Evolutionary conservation across 306 rosid species (phyloP).

Genomic region (Lathyrus aphaca): DNA sequence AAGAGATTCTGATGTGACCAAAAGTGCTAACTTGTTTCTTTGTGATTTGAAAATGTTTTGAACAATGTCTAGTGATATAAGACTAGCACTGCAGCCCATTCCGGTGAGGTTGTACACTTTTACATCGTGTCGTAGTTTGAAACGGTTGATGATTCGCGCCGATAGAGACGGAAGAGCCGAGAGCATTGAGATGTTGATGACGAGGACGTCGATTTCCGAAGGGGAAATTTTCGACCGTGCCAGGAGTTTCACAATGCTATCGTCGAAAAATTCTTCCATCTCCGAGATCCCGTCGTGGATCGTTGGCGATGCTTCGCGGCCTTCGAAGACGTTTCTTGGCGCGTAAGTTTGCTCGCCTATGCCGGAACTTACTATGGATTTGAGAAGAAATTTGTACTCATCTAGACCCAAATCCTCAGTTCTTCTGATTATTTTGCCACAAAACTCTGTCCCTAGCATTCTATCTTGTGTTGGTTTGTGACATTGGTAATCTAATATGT

Average conservation of each 20-base stretch:
- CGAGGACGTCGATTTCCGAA: conserved; percentile 70
- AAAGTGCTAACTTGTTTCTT: conserved; percentile 57
- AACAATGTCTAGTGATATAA: conserved; percentile 67
- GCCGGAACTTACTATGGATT: conserved; percentile 88
- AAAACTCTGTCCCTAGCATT: conserved; percentile 59
- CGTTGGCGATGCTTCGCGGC: conserved; percentile 65
- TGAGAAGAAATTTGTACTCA: conserved; percentile 78
- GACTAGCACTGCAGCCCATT: conserved; percentile 95
- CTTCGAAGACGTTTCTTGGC: conserved; percentile 66
- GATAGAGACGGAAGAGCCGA: conserved; percentile 66
- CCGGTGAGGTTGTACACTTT: conserved; percentile 86
- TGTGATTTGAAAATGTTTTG: conserved; percentile 56
- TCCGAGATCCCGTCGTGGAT: conserved; percentile 55
- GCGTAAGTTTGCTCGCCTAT: conserved; percentile 90
- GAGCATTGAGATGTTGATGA: conserved; percentile 82
- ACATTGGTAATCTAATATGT: conserved; percentile 73
- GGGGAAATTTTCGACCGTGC: conserved; percentile 52
- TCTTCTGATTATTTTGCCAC: conserved; percentile 57
- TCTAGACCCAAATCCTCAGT: conserved; percentile 55
- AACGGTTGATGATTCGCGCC: conserved; percentile 62
- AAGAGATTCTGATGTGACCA: conserved; percentile 77
- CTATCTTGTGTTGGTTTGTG: conserved; percentile 65
- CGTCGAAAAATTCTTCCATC: conserved; percentile 80
- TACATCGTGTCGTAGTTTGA: conserved; percentile 68
- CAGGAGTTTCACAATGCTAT: conserved; percentile 60